Base-by-base conservation (phyloP, 2,329 filamentous ascomycete species). In the Phialocephala subalpina region DNA sequence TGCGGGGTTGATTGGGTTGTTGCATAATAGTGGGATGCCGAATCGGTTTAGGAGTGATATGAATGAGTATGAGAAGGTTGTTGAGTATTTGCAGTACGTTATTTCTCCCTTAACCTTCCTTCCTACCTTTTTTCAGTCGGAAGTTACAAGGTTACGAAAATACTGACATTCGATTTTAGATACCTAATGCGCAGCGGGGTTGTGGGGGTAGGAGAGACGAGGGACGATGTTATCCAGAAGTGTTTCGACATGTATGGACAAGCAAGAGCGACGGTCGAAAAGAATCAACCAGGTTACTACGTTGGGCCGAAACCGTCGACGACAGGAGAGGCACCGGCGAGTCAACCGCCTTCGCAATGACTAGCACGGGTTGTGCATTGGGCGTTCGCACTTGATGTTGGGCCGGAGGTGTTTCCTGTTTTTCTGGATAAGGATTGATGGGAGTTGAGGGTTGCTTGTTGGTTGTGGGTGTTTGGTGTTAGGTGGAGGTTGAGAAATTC, bases 11-110 rank as follows among this genome's bases (percentile, higher is more conserved):
- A 59, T 67, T 6, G 70, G 68, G 11, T 57, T 72, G 47, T 45
- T 70, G 6, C 70, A 72, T 58, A 69, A 69, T 40, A 66, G 62
- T n/a, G 70, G 69, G 14, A 25, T 70, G 18, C 67, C 70, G 1
- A 57, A 29, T 33, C 42, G 70, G 33, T 40, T 72, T 14, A 35
- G 68, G 12, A 69, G 63, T 59, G 68, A 72, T 53, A 66, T 64
- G 66, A 65, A 65, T 35, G 67, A 69, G 40, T 72, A 67, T 38
- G 63, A 65, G 20, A 69, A 69, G 45, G 66, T 72, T 2, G 65
- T 66, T 38, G 64, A 67, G 60, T 69, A 63, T 27, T 25, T 72
- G 45, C 58, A 58, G 18, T 66, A 67, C 36, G 22, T 72, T 29
- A 55, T 72, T 4, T 33, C 29, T n/a, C n/a, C n/a, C n/a, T n/a